Evolutionary conservation across 129 eudicot genomes (phyloP).

Genomic region (carrot (Daucus carota)): DH1_v3.0 NC_030387.2:2286501-2287000

Average conservation of each 20-base stretch:
- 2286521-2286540: too few relatives aligned
- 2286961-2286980: too few relatives aligned
- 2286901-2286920: too few relatives aligned
- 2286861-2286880: neutral
- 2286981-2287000: too few relatives aligned
- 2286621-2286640: neutral
- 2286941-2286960: too few relatives aligned
- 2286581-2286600: too few relatives aligned
- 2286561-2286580: too few relatives aligned
- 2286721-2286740: neutral
- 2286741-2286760: neutral
- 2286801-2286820: neutral
- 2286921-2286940: too few relatives aligned
- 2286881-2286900: neutral
- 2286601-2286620: too few relatives aligned
- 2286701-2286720: neutral
- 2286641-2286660: neutral
- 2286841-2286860: neutral
- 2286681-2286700: neutral
- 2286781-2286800: neutral
- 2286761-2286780: neutral
- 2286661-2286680: constrained; percentile 1
- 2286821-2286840: neutral
- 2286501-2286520: too few relatives aligned
- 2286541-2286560: too few relatives aligned